Evolutionary conservation across 768 basidiomycete genomes (phyloP).

Genomic region (Lactifluus pinguis): DNA sequence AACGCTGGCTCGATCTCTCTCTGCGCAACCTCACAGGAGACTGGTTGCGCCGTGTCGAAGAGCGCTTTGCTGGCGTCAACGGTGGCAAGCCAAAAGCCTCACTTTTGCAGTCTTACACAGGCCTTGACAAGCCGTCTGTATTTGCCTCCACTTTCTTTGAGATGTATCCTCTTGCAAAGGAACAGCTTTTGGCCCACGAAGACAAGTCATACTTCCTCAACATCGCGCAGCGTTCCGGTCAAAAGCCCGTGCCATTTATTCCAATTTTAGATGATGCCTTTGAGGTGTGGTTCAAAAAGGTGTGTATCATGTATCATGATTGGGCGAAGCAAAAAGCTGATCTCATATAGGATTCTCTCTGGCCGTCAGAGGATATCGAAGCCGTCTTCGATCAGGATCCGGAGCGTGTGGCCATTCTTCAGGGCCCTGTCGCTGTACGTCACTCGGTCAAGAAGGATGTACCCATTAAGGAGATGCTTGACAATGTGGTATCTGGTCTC

Average conservation of each 20-base stretch:
- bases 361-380: slow-evolving; percentile 97
- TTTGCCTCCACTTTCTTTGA: slow-evolving; percentile 81
- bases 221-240: slow-evolving; percentile 90
- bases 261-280: slow-evolving; percentile 89
- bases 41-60: too few species aligned
- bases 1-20: slow-evolving; percentile 87
- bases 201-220: slow-evolving; percentile 94
- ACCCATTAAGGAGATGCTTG: slow-evolving; percentile 87
- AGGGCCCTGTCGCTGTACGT: slow-evolving; percentile 92
- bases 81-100: slow-evolving; percentile 70
- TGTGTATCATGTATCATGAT: slow-evolving; percentile 25
- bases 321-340: slow-evolving; percentile 3
- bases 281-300: slow-evolving; percentile 99
- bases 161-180: slow-evolving; percentile 69
- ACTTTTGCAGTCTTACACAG: slow-evolving; percentile 69
- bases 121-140: slow-evolving; percentile 71
- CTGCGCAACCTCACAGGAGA: slow-evolving; percentile 51
- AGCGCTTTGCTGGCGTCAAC: slow-evolving; percentile 83
- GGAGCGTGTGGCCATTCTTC: slow-evolving; percentile 94
- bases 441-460: slow-evolving; percentile 84
- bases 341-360: slow-evolving; percentile 74
- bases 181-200: slow-evolving; percentile 85
- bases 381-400: slow-evolving; percentile 99
- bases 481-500: slow-evolving; percentile 73
- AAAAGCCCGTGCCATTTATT: slow-evolving; percentile 98